Percentiles rank a stretch among this genome's conserved stretches.
Evolutionary conservation across 1,284 basidiomycete species (phyloP).

Genomic region (Moesziomyces sp.): DNA sequence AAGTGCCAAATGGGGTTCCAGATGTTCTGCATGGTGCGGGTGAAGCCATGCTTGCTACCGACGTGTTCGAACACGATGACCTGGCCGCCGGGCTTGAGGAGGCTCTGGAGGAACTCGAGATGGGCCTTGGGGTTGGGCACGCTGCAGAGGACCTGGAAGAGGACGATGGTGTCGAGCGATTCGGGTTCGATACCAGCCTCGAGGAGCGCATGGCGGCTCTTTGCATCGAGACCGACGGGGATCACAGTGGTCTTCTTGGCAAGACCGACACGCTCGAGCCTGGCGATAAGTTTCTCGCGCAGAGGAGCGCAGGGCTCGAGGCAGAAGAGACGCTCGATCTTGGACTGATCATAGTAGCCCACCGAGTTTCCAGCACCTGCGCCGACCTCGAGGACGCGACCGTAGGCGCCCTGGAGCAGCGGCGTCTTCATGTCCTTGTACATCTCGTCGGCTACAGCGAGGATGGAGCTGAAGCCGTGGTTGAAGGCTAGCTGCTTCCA

Average conservation of each 20-base stretch:
- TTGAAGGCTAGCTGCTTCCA: conserved; percentile 43
- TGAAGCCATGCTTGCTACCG: conserved; percentile 25
- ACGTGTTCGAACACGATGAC: conserved; percentile 60
- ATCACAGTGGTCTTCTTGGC: conserved; percentile 38
- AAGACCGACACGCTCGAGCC: conserved; percentile 11
- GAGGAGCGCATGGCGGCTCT: conserved; percentile 10
- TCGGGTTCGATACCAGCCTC: conserved; percentile 27
- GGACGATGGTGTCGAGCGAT: conserved; percentile 54
- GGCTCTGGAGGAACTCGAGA: conserved; percentile 39
- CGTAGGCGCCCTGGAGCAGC: conserved; percentile 36
- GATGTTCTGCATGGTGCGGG: conserved; percentile 35
- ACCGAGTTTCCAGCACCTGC: conserved; percentile 49
- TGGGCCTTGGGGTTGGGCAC: conserved; percentile 50
- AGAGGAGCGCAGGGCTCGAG: conserved; percentile 52
- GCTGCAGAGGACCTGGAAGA: conserved; percentile 59
- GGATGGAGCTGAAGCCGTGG: conserved; percentile 29
- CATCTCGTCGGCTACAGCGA: conserved; percentile 20
- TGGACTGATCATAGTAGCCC: conserved; percentile 43
- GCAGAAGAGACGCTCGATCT: conserved; percentile 36
- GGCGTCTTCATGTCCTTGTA: conserved; percentile 30
- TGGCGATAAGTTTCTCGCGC: conserved; percentile 20
- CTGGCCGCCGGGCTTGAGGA: conserved; percentile 54
- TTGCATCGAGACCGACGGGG: conserved; percentile 30
- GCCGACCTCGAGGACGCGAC: conserved; percentile 52
- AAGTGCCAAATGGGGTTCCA: conserved; percentile 44